Evolutionary conservation across 2,329 filamentous ascomycete species (phyloP), one percentile per base, ranked within the genome.

Genomic region (Pseudogymnoascus pannorum): DNA sequence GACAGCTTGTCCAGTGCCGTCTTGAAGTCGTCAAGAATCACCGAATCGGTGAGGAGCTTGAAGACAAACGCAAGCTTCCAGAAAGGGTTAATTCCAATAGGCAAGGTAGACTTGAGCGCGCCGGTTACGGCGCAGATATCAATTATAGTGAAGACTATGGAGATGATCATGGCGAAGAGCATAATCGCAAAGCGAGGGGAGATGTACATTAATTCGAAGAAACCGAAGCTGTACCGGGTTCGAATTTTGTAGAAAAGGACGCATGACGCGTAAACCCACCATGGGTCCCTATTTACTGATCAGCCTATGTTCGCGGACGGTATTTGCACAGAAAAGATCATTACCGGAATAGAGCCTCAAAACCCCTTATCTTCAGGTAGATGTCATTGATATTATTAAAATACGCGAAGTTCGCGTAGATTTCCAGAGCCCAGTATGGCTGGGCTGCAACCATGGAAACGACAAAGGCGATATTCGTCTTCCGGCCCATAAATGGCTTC

Each of bases 11-110:
- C 78, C 4, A 81, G 70, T 0, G 77, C 78, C 2, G 84, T 86
- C 68, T 87, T 87, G 78, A 88, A 88, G 67, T 88, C 85, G 67
- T 88, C 85, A 9, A 88, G 79, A 59, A 88, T 79, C 59, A 88
- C 83, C 0, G 81, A 84, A 68, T 88, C 85, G 18, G 84, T 86
- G 54, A 87, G 77, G 64, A 85, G 87, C 72, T 87, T 87, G 77
- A 86, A 87, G 20, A 87, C 79, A 51, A 86, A 83, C 0, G 81
- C 79, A 9, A 86, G 69, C 68, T 77, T 83, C 84, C 84, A 87
- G 70, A 86, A 87, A 0, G 84, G 84, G 67, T 87, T 85, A 66
- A 87, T 81, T n/a, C 83, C 83, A 75, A 0, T 77, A 66, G 22
- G 38, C 4, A 42, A 20, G 16, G 4, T 20, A 4, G 38, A 22